Conservation (phyloP, 352 stramenopile genomes). For the Globisporangium nagaii region DNA sequence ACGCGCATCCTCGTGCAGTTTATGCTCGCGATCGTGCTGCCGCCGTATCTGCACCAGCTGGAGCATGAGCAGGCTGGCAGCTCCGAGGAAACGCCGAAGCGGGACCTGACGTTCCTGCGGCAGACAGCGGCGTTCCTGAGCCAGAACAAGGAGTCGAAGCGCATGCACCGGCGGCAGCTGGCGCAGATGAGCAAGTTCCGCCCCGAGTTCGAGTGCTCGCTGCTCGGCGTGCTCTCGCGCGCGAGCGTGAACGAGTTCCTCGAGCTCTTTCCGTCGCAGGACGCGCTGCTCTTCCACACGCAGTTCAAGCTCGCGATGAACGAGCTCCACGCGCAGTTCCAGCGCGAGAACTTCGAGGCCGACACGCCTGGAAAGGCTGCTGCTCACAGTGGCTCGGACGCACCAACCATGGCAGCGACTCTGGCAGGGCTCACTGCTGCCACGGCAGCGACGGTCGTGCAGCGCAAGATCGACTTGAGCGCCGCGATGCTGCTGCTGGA, state of each 20-base stretch:
- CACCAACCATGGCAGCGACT: neutral
- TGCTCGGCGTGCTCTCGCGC: slow-evolving; percentile 60
- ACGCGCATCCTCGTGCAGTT: slow-evolving; percentile 79
- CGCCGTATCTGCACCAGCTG: slow-evolving; percentile 45
- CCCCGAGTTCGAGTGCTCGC: slow-evolving; percentile 65
- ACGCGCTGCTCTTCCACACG: slow-evolving; percentile 41
- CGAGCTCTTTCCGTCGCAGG: slow-evolving; percentile 59
- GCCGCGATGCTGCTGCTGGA: slow-evolving; percentile 56
- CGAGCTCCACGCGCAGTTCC: slow-evolving; percentile 67
- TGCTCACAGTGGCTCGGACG: neutral
- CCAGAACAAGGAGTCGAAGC: slow-evolving; percentile 80
- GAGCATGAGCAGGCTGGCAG: slow-evolving; percentile 4
- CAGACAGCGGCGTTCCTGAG: slow-evolving; percentile 58
- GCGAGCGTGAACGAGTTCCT: slow-evolving; percentile 69
- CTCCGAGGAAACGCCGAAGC: neutral
- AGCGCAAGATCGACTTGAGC: slow-evolving; percentile 77
- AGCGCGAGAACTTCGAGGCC: slow-evolving; percentile 50
- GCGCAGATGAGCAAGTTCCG: slow-evolving; percentile 55
- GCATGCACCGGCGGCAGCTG: slow-evolving; percentile 71
- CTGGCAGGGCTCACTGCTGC: neutral
- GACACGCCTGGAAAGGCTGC: slow-evolving; percentile 8
- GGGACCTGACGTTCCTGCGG: slow-evolving; percentile 40
- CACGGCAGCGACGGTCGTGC: slow-evolving; percentile 21
- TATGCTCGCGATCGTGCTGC: slow-evolving; percentile 55
- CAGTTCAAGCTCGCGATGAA: slow-evolving; percentile 68